Conservation (phyloP, 2,329 filamentous ascomycete species). For the Malbranchea zuffiana region DNA sequence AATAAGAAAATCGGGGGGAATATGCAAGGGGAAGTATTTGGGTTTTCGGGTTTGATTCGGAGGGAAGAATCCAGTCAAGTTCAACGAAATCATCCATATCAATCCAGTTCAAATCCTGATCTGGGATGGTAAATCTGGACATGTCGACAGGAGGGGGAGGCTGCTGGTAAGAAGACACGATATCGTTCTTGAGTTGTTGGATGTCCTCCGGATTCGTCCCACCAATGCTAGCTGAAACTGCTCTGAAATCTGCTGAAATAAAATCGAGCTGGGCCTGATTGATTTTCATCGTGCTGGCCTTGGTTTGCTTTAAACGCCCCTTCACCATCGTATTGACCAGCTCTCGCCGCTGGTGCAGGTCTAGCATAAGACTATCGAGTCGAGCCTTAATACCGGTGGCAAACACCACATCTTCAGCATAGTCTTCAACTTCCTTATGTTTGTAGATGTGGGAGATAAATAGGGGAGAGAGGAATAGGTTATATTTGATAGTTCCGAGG, state of each 20-base stretch:
- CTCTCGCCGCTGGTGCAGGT: conserved; percentile 86
- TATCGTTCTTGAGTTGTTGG: conserved; percentile 53
- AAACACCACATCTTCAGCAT: conserved; percentile 64
- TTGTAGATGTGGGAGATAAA: conserved; percentile 98
- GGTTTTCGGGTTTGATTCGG: conserved; percentile 80
- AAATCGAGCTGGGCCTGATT: conserved; percentile 90
- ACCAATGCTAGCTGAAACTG: conserved; percentile 80
- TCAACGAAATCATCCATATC: conserved; percentile 99
- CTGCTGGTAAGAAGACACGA: conserved; percentile 46
- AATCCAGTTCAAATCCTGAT: conserved; percentile 92
- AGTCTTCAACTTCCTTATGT: conserved; percentile 89
- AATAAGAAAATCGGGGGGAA: conserved; percentile 92
- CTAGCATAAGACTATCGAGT: conserved; percentile 93
- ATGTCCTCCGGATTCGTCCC: conserved; percentile 69
- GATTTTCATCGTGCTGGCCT: conserved; percentile 88
- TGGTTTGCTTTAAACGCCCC: conserved; percentile 62
- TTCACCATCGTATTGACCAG: conserved; percentile 76
- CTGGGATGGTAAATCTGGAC: conserved; percentile 86
- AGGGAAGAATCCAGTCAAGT: conserved; percentile 87
- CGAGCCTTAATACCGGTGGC: conserved; percentile 95
- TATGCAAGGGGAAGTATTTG: conserved; percentile 88
- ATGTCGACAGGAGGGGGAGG: conserved; percentile 48
- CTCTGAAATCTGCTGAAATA: conserved; percentile 79
- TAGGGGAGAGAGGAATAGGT: conserved; percentile 76
- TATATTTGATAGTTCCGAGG: conserved; percentile 97